Conservation (phyloP, 805 yeast genomes). For the Torulaspora microellipsoides region DNA sequence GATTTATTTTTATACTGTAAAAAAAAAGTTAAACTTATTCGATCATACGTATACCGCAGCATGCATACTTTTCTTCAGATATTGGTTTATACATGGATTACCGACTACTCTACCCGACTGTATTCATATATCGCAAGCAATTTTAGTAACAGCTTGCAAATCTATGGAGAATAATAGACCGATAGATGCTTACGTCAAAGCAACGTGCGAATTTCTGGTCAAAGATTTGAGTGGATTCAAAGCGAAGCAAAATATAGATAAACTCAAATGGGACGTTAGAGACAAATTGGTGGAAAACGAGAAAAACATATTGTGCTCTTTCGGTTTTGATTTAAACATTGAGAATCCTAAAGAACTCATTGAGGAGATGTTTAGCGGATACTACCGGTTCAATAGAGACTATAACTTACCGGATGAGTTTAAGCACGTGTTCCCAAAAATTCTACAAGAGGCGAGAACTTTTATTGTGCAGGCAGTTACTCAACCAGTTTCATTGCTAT, state of each 20-base stretch:
- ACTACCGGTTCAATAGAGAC: slow-evolving; percentile 30
- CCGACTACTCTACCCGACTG: slow-evolving; percentile 30
- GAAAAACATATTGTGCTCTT: slow-evolving; percentile 27
- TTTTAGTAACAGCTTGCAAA: slow-evolving; percentile 36
- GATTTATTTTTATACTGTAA: slow-evolving; percentile 34
- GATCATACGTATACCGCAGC: slow-evolving; percentile 37
- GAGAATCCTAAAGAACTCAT: slow-evolving; percentile 34
- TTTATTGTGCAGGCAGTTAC: slow-evolving; percentile 36
- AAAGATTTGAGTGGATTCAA: slow-evolving; percentile 21
- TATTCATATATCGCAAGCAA: slow-evolving; percentile 32
- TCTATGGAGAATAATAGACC: slow-evolving; percentile 36
- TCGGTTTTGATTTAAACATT: slow-evolving; percentile 35
- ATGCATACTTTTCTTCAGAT: slow-evolving; percentile 33
- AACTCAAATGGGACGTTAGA: slow-evolving; percentile 36
- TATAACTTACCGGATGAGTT: slow-evolving; percentile 27
- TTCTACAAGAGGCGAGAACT: slow-evolving; percentile 32
- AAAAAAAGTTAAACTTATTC: slow-evolving; percentile 31
- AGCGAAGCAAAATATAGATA: slow-evolving; percentile 29
- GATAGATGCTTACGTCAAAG: slow-evolving; percentile 33
- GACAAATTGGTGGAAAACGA: slow-evolving; percentile 34
- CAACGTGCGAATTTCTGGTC: slow-evolving; percentile 29
- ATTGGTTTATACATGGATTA: slow-evolving; percentile 32
- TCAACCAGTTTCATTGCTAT: slow-evolving; percentile 34
- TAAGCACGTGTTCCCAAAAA: slow-evolving; percentile 27
- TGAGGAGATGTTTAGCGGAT: slow-evolving; percentile 35